Conservation (phyloP, 441 rosid genomes). For the Syzygium malaccense region DNA sequence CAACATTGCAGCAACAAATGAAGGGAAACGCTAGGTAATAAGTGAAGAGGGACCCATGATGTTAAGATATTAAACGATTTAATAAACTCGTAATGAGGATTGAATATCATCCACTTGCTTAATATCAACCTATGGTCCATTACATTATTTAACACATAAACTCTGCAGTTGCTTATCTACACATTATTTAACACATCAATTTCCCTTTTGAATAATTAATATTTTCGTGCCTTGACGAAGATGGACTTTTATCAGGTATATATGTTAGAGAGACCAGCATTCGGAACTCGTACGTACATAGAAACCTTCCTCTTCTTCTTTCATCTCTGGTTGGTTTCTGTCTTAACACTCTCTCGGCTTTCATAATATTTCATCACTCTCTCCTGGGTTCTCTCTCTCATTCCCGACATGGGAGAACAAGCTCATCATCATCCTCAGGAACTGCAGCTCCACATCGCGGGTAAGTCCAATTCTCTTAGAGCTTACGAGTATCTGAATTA, state of each 20-base stretch:
- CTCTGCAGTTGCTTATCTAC: background rate
- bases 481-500: background rate
- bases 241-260: background rate
- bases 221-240: background rate
- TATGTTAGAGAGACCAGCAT: background rate
- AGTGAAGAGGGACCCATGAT: background rate
- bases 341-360: background rate
- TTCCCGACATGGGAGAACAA: slow-evolving; percentile 13
- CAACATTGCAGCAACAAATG: background rate
- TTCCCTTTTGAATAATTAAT: background rate
- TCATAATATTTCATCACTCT: background rate
- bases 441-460: slow-evolving; percentile 2
- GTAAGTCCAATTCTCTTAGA: slow-evolving; percentile 1
- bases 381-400: background rate
- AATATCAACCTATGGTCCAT: background rate
- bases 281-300: background rate
- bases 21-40: background rate
- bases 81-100: background rate
- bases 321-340: background rate
- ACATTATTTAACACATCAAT: background rate
- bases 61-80: background rate
- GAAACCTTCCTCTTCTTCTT: background rate
- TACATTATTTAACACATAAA: background rate
- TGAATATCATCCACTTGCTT: background rate
- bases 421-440: slow-evolving; percentile 3